A percentile compares a stretch with the other conserved stretches of the same genome.
Evolutionary conservation across 2,329 filamentous ascomycete genomes (phyloP).

Genomic region (Cladophialophora yegresii): DNA sequence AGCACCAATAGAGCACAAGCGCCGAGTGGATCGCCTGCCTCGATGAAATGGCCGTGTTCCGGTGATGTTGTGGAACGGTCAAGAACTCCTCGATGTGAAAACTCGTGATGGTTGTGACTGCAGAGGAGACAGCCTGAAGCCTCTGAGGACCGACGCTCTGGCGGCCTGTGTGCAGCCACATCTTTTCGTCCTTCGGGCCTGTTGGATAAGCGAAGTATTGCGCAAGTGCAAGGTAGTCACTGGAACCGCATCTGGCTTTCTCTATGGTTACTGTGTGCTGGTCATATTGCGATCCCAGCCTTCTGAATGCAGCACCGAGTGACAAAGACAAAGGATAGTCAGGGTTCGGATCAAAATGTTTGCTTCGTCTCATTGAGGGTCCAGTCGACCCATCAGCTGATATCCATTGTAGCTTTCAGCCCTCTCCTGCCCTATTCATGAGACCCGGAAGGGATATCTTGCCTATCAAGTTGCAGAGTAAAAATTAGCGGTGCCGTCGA

Average conservation of each 20-base stretch:
- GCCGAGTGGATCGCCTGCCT: not conserved
- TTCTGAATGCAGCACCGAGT: not conserved
- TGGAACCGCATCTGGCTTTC: not conserved
- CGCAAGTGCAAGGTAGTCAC: not conserved
- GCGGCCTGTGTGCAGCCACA: not conserved
- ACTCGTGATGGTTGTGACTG: not conserved
- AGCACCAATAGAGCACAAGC: not conserved
- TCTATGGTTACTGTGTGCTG: not conserved
- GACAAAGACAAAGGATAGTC: not conserved
- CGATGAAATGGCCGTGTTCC: not conserved
- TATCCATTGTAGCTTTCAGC: not conserved
- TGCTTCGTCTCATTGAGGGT: not conserved
- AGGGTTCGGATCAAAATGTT: not conserved
- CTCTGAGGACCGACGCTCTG: not conserved
- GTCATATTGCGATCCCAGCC: not conserved
- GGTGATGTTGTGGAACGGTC: not conserved
- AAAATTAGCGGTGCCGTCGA: not conserved
- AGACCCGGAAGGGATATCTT: not conserved
- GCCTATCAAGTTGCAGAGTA: not conserved
- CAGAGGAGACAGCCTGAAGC: not conserved
- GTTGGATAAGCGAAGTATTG: not conserved
- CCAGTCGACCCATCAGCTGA: not conserved
- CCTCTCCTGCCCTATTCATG: not conserved
- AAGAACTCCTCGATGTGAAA: not conserved
- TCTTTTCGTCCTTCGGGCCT: not conserved